Conservation (phyloP, 192 early-diverging fungal species). For the Chytriomyces sp. region DNA sequence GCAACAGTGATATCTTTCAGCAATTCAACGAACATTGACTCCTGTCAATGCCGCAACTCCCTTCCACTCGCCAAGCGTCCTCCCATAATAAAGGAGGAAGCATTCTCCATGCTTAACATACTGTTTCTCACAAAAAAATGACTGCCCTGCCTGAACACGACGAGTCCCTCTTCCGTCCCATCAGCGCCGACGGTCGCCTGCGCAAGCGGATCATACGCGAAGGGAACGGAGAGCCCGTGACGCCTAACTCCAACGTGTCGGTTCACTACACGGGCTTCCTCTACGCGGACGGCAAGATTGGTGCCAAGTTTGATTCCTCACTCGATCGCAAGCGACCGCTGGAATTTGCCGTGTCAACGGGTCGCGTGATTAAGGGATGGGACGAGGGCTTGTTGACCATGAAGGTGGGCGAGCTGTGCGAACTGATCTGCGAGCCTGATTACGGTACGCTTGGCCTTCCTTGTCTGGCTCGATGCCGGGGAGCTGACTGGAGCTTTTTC, state of each 20-base stretch:
- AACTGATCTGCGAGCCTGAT: constrained; percentile 62
- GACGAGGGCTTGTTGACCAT: constrained; percentile 70
- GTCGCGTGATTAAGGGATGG: constrained; percentile 72
- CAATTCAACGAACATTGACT: no score
- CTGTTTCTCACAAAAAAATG: no score
- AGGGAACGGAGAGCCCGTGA: constrained; percentile 1
- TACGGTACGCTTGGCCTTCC: no score
- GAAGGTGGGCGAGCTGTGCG: constrained; percentile 65
- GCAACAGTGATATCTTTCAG: no score
- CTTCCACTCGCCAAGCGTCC: no score
- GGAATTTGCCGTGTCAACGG: constrained; percentile 56
- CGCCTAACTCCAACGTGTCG: constrained; percentile 1
- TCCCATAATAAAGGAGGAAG: no score
- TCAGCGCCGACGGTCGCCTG: neutral
- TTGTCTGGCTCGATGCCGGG: no score
- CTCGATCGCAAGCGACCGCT: constrained; percentile 56
- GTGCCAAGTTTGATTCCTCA: constrained; percentile 43
- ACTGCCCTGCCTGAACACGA: neutral
- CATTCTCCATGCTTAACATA: no score
- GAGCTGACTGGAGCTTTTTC: no score
- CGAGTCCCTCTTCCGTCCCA: neutral
- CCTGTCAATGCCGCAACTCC: no score
- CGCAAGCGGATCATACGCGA: constrained; percentile 13
- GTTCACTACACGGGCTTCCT: constrained; percentile 52
- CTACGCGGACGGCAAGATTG: constrained; percentile 13